Evolutionary conservation across 2,329 filamentous ascomycete genomes (phyloP).

Genomic region (Epichloe aotearoae): DNA sequence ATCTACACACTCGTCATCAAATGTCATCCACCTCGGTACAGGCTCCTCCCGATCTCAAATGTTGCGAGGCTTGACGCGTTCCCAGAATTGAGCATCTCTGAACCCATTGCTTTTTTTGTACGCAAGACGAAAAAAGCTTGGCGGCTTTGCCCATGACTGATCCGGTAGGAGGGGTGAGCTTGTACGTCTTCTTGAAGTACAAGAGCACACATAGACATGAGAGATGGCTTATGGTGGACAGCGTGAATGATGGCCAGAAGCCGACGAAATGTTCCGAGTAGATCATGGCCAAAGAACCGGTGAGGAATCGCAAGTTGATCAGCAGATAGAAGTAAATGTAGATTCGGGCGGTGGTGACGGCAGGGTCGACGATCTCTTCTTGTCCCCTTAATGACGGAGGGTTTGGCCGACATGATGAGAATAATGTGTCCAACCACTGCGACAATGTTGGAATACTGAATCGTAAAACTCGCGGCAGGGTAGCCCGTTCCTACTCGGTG

Average conservation of each 20-base stretch:
- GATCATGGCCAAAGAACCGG: conserved; percentile 52
- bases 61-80: conserved; percentile 54
- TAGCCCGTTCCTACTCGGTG: conserved; percentile 28
- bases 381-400: conserved; percentile 46
- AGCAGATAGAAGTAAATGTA: conserved; percentile 60
- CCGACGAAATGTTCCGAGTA: conserved; percentile 64
- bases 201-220: conserved; percentile 25
- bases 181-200: not conserved
- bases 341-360: conserved; percentile 47
- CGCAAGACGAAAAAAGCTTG: conserved; percentile 27
- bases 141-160: not conserved
- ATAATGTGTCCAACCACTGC: conserved; percentile 55
- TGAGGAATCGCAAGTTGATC: conserved; percentile 56
- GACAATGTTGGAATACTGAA: conserved; percentile 45
- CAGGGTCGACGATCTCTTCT: conserved; percentile 52
- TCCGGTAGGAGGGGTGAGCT: not conserved
- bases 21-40: conserved; percentile 56
- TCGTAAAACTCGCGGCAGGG: conserved; percentile 47
- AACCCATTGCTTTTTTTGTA: conserved; percentile 43
- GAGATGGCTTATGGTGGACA: conserved; percentile 54
- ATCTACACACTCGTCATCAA: conserved; percentile 44
- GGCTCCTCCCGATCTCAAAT: conserved; percentile 35
- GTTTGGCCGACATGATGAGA: conserved; percentile 52
- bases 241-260: conserved; percentile 57
- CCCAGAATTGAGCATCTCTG: conserved; percentile 34